Evolutionary conservation across 257 asterid species (phyloP).

Genomic region (Penstemon barbatus): DNA sequence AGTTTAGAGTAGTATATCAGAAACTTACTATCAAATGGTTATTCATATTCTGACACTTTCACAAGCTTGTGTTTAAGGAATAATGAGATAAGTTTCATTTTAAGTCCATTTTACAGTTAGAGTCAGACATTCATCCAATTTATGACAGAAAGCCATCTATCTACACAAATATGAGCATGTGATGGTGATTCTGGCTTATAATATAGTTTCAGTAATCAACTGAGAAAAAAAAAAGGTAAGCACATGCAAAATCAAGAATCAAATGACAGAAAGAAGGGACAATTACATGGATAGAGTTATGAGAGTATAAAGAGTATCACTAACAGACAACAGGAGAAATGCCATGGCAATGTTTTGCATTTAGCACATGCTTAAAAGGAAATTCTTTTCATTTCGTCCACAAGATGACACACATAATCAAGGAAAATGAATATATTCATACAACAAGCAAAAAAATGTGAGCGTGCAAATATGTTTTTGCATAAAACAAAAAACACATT

Average conservation of each 20-base stretch:
- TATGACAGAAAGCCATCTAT: not conserved
- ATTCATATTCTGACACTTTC: not conserved
- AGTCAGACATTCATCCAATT: not conserved
- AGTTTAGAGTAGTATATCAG: not conserved
- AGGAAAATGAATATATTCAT: too few relatives aligned
- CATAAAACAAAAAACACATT: too few relatives aligned
- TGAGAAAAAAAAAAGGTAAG: not conserved
- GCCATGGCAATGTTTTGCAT: too few relatives aligned
- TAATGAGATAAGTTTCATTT: not conserved
- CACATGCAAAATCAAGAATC: constrained; percentile 1
- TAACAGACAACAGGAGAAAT: too few relatives aligned
- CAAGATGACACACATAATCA: too few relatives aligned
- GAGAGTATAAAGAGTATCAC: too few relatives aligned
- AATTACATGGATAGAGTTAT: not conserved
- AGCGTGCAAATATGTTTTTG: too few relatives aligned
- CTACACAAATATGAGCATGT: not conserved
- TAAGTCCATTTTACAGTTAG: not conserved
- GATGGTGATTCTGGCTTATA: not conserved
- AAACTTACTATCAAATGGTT: not conserved
- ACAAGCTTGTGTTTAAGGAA: not conserved
- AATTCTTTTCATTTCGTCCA: too few relatives aligned
- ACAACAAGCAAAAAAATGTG: too few relatives aligned
- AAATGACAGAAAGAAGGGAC: not conserved
- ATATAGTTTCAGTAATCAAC: not conserved
- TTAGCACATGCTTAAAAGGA: too few relatives aligned